phyloP scores from a whole-genome alignment of 305 asterid species.

The Solanum chacoense region DNA sequence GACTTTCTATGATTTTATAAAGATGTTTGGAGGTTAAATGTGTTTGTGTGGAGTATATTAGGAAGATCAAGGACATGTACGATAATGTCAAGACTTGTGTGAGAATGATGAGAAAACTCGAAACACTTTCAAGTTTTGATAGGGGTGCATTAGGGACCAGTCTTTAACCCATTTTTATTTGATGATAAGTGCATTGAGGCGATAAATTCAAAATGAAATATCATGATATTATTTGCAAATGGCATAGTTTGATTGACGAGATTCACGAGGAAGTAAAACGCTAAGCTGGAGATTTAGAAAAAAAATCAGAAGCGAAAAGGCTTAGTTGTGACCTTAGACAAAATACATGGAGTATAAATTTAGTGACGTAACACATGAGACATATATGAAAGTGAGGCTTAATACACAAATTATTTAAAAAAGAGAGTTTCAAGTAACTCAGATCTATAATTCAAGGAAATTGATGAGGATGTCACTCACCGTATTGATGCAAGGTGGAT shows the following conservation, averaged over 20 bases:
- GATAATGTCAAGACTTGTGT: neutral
- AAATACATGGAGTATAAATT: neutral
- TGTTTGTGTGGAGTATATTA: neutral
- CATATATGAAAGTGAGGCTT: neutral
- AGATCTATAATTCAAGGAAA: neutral
- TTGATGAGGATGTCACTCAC: neutral
- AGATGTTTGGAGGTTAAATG: neutral
- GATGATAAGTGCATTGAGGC: neutral
- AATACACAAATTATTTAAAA: neutral
- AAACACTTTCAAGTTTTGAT: neutral
- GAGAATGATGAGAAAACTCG: neutral
- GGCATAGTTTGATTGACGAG: neutral
- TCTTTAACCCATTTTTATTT: neutral
- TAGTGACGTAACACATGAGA: neutral
- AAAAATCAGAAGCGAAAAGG: neutral
- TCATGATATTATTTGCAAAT: neutral
- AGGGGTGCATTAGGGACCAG: neutral
- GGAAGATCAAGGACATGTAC: neutral
- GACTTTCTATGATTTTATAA: neutral
- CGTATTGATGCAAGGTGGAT: neutral
- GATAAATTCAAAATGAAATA: neutral
- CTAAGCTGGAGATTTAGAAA: neutral
- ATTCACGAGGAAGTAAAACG: neutral
- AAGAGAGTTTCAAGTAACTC: neutral
- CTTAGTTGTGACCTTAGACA: neutral